Evolutionary conservation across 768 basidiomycete genomes (phyloP).

Genomic region (Tricholoma matsutake): DNA sequence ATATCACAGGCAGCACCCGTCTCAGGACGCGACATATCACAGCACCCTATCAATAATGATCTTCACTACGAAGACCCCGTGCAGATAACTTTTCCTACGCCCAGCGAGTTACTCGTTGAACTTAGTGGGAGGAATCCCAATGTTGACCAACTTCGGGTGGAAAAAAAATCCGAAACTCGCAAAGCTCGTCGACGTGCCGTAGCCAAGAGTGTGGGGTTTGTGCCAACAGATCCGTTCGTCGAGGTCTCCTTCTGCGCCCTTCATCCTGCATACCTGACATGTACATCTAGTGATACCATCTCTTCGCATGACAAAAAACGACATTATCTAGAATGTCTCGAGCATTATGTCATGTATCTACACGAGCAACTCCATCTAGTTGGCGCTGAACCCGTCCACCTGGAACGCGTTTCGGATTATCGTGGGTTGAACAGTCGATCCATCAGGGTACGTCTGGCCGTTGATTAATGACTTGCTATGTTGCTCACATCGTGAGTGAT

Average conservation of each 20-base stretch:
- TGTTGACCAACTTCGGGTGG: conserved; percentile 6
- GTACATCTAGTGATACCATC: conserved; percentile 54
- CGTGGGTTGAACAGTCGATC: conserved; percentile 60
- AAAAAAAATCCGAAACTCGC: conserved; percentile 43
- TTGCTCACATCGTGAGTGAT: neutral
- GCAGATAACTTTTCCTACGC: conserved; percentile 57
- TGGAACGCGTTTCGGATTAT: conserved; percentile 51
- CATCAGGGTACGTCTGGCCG: conserved; percentile 45
- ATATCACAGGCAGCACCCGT: conserved; percentile 6
- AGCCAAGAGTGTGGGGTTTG: conserved; percentile 53
- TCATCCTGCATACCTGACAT: neutral
- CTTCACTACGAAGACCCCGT: conserved; percentile 8
- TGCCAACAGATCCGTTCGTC: conserved; percentile 60
- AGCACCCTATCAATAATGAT: neutral
- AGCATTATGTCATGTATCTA: conserved; percentile 65
- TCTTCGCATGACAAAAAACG: conserved; percentile 79
- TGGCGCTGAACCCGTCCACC: conserved; percentile 40
- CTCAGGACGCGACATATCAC: conserved; percentile 4
- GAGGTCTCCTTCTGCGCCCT: neutral
- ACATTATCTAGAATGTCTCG: conserved; percentile 69
- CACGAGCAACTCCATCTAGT: conserved; percentile 58
- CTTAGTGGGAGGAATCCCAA: conserved; percentile 21
- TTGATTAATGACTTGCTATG: neutral
- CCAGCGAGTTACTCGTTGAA: conserved; percentile 57
- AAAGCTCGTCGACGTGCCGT: conserved; percentile 58